Percentiles rank a stretch among this genome's conserved stretches.
phyloP scores from a whole-genome alignment of 331 rosid species.

The Acacia pycnantha region DNA sequence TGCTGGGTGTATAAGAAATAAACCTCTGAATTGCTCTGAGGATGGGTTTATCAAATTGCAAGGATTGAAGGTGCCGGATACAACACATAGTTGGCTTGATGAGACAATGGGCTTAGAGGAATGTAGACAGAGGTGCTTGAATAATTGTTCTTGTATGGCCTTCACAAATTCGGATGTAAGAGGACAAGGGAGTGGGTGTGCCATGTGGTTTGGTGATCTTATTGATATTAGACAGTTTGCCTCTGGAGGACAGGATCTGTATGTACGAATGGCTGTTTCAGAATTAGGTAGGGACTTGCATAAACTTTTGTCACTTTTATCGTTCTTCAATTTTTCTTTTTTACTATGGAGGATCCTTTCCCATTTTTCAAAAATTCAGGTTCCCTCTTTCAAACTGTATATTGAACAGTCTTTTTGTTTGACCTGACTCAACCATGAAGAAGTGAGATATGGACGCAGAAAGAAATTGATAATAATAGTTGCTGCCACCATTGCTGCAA shows the following conservation, averaged over 20 bases:
- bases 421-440: slow-evolving; percentile 2
- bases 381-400: not conserved
- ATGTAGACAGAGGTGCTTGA: slow-evolving; percentile 41
- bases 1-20: slow-evolving; percentile 39
- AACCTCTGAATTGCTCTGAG: slow-evolving; percentile 28
- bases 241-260: slow-evolving; percentile 2
- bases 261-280: slow-evolving; percentile 19
- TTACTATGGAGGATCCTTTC: not conserved
- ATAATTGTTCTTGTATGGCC: slow-evolving; percentile 54
- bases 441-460: not conserved
- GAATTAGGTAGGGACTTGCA: slow-evolving; percentile 8
- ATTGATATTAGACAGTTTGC: slow-evolving; percentile 6
- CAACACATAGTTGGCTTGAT: slow-evolving; percentile 23
- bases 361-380: not conserved
- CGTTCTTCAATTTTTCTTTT: not conserved
- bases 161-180: slow-evolving; percentile 35
- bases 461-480: not conserved
- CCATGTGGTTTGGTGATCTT: slow-evolving; percentile 22
- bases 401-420: not conserved
- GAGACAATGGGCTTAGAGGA: slow-evolving; percentile 23
- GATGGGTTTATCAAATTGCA: slow-evolving; percentile 29
- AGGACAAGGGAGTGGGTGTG: slow-evolving; percentile 46
- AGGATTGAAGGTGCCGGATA: slow-evolving; percentile 45
- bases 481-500: not conserved
- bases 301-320: not conserved